phyloP scores from a whole-genome alignment of 2,329 filamentous ascomycete genomes.

The Capronia coronata region DNA sequence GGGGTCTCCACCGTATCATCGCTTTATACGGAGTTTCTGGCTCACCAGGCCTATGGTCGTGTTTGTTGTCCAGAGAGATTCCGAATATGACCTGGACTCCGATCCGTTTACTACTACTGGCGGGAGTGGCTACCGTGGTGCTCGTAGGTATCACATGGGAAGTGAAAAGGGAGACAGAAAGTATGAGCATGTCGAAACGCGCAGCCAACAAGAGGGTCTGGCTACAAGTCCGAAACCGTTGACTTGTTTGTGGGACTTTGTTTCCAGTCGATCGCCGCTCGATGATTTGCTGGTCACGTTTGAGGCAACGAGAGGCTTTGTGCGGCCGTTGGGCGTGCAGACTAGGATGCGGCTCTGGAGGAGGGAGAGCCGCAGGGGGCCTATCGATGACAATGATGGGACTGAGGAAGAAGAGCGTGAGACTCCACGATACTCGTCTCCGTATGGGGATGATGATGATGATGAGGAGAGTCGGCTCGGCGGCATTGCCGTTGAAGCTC shows the following conservation, averaged over 20 bases:
- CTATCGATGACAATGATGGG: no score
- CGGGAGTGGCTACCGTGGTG: no score
- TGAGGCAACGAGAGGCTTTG: slow-evolving; percentile 4
- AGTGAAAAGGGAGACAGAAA: no score
- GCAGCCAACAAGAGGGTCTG: no score
- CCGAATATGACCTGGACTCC: background rate
- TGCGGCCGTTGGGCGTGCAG: background rate
- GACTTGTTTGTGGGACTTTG: slow-evolving; percentile 1
- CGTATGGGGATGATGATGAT: background rate
- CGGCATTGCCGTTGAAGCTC: background rate
- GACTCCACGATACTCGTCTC: no score
- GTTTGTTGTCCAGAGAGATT: background rate
- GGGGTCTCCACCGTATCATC: background rate
- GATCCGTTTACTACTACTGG: no score
- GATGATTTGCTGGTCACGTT: slow-evolving; percentile 11
- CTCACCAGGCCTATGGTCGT: background rate
- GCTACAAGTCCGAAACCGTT: slow-evolving; percentile 1
- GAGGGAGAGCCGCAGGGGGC: background rate
- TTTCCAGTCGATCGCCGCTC: slow-evolving; percentile 7
- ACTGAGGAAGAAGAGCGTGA: no score
- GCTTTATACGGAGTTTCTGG: background rate
- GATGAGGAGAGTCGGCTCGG: background rate
- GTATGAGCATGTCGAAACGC: background rate
- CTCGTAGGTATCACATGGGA: no score
- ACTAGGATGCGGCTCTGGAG: background rate